Evolutionary conservation across 345 rosid genomes (phyloP), one percentile per base, ranked within the genome.

Genomic region (Citrus inodora): DNA sequence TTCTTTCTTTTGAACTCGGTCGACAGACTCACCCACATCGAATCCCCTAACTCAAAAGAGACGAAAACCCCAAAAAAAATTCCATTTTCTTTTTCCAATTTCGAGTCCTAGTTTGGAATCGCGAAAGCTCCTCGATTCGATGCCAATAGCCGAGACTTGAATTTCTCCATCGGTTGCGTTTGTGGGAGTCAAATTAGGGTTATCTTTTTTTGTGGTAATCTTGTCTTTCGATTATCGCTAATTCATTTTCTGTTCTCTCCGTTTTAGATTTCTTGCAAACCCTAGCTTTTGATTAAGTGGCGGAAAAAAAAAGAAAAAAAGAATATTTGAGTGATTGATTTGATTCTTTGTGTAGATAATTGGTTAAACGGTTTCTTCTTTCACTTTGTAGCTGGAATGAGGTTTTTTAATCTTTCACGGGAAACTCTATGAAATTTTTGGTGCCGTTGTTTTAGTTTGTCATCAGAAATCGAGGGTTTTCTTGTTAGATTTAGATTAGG

Each of bases 371-470:
- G 30, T 11, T 46, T 67, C 30, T 16, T 38, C 30, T 67, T n/a
- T 21, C 68, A 32, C 33, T 35, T 35, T 8, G 72, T 40, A 65
- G 61, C 70, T 48, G 30, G 28, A 37, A 27, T 28, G 38, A 21
- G 40, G 73, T 76, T 67, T 64, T 67, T 9, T 55, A 61, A 53
- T 66, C 48, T 55, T 73, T 13, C 53, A 63, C 69, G 76, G 60
- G 82, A 85, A 80, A 82, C 87, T 82, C 87, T 58, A 75, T 85
- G 87, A 85, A 75, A 76, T 77, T 85, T 85, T 85, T 78, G 85
- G 78, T 82, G 87, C 87, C 87, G 85, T 77, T 80, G 76, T 85
- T 85, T 85, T 82, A 82, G 83, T 82, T 82, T 82, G 87, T 81
- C 76, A 79, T 79, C 87, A 68, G 77, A 85, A 85, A 82, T 85